Evolutionary conservation across 1,139 yeast species (phyloP).

Genomic region (Saccharomyces pastorianus): DNA sequence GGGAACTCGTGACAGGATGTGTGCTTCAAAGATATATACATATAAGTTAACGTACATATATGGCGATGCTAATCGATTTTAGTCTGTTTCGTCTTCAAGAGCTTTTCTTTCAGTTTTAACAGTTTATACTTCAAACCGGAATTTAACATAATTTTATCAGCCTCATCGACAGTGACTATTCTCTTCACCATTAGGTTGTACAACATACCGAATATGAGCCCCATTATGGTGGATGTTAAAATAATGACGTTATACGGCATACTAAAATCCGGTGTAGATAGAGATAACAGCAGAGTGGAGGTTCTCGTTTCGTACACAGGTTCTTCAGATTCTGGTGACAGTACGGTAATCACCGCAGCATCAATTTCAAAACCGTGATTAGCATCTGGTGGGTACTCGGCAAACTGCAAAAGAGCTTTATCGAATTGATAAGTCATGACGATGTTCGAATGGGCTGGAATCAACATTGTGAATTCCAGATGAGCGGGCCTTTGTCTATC

Average conservation of each 20-base stretch:
- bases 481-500: constrained; percentile 82
- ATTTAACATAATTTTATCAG: constrained; percentile 35
- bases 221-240: constrained; percentile 86
- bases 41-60: background rate
- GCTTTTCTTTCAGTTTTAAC: constrained; percentile 6
- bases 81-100: constrained; percentile 5
- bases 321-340: constrained; percentile 27
- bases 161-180: constrained; percentile 70
- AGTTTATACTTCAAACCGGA: constrained; percentile 16
- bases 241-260: constrained; percentile 98
- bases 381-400: constrained; percentile 98
- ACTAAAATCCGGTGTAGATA: constrained; percentile 96
- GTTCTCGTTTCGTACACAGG: constrained; percentile 58
- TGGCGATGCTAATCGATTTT: background rate
- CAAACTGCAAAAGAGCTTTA: constrained; percentile 71
- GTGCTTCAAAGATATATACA: no score
- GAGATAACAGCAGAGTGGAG: constrained; percentile 70
- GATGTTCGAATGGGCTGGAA: constrained; percentile 61
- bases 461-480: constrained; percentile 55
- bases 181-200: constrained; percentile 72
- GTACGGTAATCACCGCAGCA: constrained; percentile 69
- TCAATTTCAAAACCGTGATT: constrained; percentile 95
- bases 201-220: constrained; percentile 80
- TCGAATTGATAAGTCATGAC: constrained; percentile 74
- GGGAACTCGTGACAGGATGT: no score